A percentile compares a stretch with the other conserved stretches of the same genome.
These are phyloP conservation scores for Russula ochroleuca DNA, from an alignment of 768 basidiomycete genomes.

Conservation along the genomic window DNA sequence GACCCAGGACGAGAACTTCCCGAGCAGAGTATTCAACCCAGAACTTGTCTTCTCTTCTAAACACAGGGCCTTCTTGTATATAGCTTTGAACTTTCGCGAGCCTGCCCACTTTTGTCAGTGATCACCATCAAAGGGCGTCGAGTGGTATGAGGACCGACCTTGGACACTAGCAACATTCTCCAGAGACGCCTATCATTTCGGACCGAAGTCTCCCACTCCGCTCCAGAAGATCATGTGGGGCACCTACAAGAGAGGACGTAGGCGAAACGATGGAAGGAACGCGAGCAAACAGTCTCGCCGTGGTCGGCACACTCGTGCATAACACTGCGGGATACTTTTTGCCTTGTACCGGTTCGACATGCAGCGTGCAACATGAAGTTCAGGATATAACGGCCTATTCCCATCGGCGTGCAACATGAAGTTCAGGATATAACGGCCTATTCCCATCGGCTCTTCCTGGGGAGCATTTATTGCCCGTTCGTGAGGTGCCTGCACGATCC, in stretches of 20 bases:
- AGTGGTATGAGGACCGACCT: neutral
- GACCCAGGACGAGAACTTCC: neutral
- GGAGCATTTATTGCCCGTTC: too few species aligned
- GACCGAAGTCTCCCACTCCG: neutral
- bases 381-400: too few species aligned
- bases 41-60: neutral
- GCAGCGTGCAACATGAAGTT: too few species aligned
- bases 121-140: neutral
- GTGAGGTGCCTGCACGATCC: too few species aligned
- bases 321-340: too few species aligned
- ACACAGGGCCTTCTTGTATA: neutral
- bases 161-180: neutral
- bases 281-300: neutral
- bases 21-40: neutral
- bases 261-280: too few species aligned
- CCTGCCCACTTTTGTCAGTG: neutral
- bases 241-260: neutral
- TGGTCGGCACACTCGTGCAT: neutral
- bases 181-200: neutral
- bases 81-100: neutral
- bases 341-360: too few species aligned
- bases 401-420: too few species aligned
- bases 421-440: too few species aligned
- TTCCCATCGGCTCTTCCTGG: too few species aligned
- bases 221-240: neutral